phyloP scores from a whole-genome alignment of 78 protist species.

The Isochrysis galbana region DNA sequence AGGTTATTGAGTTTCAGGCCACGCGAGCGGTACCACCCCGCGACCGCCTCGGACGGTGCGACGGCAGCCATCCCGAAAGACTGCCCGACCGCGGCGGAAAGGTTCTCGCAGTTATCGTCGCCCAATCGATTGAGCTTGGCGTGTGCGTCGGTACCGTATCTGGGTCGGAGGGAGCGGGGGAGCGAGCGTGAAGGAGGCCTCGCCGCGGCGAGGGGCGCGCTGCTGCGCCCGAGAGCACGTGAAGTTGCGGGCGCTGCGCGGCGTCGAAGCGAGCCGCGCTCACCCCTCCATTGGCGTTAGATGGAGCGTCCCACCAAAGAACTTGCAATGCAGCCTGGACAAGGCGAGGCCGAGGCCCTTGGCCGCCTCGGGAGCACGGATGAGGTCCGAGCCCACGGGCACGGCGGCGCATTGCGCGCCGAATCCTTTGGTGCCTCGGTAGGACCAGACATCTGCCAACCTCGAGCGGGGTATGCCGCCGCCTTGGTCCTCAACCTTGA shows the following conservation, averaged over 20 bases:
- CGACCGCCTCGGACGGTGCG: neutral
- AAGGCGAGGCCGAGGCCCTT: neutral
- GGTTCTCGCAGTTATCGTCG: conserved; percentile 13
- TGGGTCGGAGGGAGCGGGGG: too few relatives aligned
- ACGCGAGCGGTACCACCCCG: neutral
- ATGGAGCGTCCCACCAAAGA: conserved; percentile 10
- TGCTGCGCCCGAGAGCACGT: too few relatives aligned
- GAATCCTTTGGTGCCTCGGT: neutral
- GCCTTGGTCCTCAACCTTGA: conserved; percentile 16
- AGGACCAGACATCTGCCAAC: neutral
- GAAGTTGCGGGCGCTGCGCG: too few relatives aligned
- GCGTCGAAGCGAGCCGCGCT: too few relatives aligned
- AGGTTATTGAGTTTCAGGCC: neutral
- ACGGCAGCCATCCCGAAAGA: neutral
- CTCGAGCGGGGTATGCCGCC: conserved; percentile 11
- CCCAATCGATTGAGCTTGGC: neutral
- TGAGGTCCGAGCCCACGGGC: neutral
- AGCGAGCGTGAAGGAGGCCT: too few relatives aligned
- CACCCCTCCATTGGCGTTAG: conserved; percentile 4
- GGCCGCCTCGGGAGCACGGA: neutral
- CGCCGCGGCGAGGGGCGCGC: too few relatives aligned
- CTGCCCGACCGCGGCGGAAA: neutral
- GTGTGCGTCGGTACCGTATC: conserved; percentile 6
- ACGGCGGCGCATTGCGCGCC: neutral
- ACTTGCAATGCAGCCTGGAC: neutral